These are phyloP conservation scores for Tetrahymena elliotti DNA, from an alignment of 73 alveolate genomes.

Conservation along the genomic window DNA sequence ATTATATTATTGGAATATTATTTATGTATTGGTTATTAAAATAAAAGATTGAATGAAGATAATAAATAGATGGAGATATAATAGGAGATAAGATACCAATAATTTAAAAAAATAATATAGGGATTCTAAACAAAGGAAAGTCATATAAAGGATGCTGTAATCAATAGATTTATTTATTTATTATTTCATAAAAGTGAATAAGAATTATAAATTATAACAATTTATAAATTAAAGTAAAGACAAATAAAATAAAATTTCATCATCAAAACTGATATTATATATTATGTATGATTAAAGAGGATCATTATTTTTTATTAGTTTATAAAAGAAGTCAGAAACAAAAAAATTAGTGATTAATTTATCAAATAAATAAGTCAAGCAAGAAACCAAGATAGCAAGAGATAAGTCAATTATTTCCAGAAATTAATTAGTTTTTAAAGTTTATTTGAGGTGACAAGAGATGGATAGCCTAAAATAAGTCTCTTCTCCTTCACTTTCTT, in stretches of 20 bases:
- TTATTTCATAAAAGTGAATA: too few relatives aligned
- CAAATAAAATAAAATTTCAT: background rate
- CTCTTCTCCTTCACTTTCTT: background rate
- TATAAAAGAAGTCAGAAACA: background rate
- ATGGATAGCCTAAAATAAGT: background rate
- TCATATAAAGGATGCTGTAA: background rate
- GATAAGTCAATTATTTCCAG: background rate
- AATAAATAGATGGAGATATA: background rate
- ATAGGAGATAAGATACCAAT: background rate
- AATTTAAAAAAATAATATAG: background rate
- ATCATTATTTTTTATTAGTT: background rate
- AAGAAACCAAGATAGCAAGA: background rate
- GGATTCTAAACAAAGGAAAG: background rate
- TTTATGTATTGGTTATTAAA: too few relatives aligned
- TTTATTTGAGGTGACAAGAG: background rate
- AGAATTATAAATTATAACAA: background rate
- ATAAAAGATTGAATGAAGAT: background rate
- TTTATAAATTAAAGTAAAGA: background rate
- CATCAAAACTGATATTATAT: background rate
- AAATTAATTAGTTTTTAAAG: background rate
- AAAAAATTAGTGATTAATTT: background rate
- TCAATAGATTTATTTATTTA: too few relatives aligned
- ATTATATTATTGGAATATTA: too few relatives aligned
- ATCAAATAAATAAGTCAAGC: background rate
- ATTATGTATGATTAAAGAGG: background rate